Evolutionary conservation across 768 basidiomycete genomes (phyloP), one percentile per base, ranked within the genome.

Genomic region (Podaxis rugospora): DNA sequence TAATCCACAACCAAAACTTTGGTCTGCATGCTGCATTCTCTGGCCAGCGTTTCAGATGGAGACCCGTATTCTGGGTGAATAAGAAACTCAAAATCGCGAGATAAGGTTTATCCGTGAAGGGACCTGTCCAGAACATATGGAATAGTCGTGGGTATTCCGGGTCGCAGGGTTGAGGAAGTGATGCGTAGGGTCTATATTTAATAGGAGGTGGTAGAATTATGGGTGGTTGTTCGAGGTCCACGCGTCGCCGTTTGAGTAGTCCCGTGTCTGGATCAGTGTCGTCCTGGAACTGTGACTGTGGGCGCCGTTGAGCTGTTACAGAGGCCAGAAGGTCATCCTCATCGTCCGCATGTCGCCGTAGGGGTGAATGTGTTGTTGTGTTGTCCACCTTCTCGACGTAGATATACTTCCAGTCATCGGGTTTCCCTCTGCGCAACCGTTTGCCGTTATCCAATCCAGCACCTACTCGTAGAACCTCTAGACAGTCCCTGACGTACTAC

Each of bases 71-170:
- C 72, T 99, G 97, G 2, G 96, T 97, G 77, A 88, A 98, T 37
- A 98, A 82, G 80, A 94, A 99, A 16, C 95, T 97, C 23, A 96
- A 79, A 49, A 98, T 80, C 0, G 96, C 94, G 62, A 94, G 85
- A 79, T 99, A 98, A 2, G 97, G 97, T 72, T 98, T 98, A 79
- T 99, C 97, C 7, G 95, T 97, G 78, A 99, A 98, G 0, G 93
- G 89, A 0, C 97, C 96, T 1, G 95, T 92, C 96, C 97, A 98
- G 79, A 97, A 99, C 88, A 98, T 97, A 74, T 99, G 97, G 80
- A 96, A 98, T 35, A 98, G 75, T 37, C 91, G 85, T 5, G 94
- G 90, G 67, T 89, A 86, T 65, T 92, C 88, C 0, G 88, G 82
- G 68, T 97, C 93, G 73, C 97, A 99, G 1, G 87, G 80, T 1